phyloP scores from a whole-genome alignment of 768 basidiomycete genomes.

The Daedaleopsis sinensis region DNA sequence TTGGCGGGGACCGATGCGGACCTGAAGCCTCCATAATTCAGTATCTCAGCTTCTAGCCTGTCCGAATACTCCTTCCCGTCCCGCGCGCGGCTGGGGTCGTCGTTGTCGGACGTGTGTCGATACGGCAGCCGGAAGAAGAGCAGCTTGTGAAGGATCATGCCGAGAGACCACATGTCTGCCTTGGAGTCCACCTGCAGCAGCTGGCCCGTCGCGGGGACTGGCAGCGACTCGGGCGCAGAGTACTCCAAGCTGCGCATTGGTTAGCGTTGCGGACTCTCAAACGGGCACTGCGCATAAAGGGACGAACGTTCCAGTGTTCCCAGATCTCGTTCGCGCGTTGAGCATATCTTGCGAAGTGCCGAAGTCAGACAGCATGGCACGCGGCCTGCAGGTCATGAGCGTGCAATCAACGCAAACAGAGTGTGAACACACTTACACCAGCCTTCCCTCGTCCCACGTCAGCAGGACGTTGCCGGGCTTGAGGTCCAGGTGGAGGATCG shows the following conservation, averaged over 20 bases:
- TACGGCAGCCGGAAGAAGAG: constrained; percentile 92
- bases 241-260: constrained; percentile 68
- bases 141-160: constrained; percentile 94
- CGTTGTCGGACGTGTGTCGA: constrained; percentile 64
- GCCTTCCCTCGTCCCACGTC: constrained; percentile 85
- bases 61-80: constrained; percentile 68
- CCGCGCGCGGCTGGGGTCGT: constrained; percentile 39
- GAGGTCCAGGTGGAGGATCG: constrained; percentile 90
- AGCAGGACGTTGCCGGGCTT: constrained; percentile 94
- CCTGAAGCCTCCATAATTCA: constrained; percentile 73
- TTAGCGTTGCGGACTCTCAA: constrained; percentile 1
- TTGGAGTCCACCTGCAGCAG: constrained; percentile 81
- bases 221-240: constrained; percentile 85
- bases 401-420: neutral
- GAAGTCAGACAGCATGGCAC: constrained; percentile 95
- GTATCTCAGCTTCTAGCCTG: constrained; percentile 71
- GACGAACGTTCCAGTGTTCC: constrained; percentile 93
- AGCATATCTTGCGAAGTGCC: constrained; percentile 94
- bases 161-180: constrained; percentile 96
- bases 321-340: constrained; percentile 69
- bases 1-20: constrained; percentile 52
- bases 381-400: constrained; percentile 54
- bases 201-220: constrained; percentile 62
- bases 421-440: constrained; percentile 60
- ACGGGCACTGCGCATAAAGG: neutral